Conservation (phyloP, 2,329 filamentous ascomycete genomes). For the Coccinonectria pachysandricola region DNA sequence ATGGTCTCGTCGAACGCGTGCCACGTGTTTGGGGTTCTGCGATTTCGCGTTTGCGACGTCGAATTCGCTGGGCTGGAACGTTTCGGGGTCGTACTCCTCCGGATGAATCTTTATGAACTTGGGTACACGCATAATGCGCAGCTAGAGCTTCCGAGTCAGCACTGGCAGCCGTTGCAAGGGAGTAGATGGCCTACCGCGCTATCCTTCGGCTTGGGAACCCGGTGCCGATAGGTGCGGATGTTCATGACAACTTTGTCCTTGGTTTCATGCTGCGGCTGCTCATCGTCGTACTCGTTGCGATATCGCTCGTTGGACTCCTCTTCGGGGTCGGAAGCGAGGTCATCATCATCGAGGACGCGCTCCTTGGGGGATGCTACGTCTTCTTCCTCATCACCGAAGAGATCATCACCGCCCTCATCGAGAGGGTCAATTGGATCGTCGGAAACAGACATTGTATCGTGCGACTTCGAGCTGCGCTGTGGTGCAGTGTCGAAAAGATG, state of each 20-base stretch:
- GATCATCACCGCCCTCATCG: slow-evolving; percentile 48
- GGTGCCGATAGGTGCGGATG: slow-evolving; percentile 56
- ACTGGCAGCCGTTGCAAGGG: too few species aligned
- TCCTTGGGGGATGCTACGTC: slow-evolving; percentile 49
- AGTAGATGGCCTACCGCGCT: slow-evolving; percentile 52
- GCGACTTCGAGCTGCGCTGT: too few species aligned
- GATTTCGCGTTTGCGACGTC: slow-evolving; percentile 43
- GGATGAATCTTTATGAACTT: slow-evolving; percentile 63
- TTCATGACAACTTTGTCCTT: slow-evolving; percentile 51
- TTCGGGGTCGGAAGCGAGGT: slow-evolving; percentile 41
- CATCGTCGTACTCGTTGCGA: slow-evolving; percentile 35
- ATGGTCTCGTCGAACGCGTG: slow-evolving; percentile 59
- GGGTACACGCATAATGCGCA: slow-evolving; percentile 62
- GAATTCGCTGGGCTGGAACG: slow-evolving; percentile 50
- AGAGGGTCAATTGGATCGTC: slow-evolving; percentile 43
- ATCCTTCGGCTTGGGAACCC: slow-evolving; percentile 59
- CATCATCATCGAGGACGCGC: slow-evolving; percentile 53
- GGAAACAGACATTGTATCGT: slow-evolving; percentile 53
- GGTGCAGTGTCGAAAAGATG: too few species aligned
- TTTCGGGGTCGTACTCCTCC: slow-evolving; percentile 53
- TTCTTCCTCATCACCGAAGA: slow-evolving; percentile 52
- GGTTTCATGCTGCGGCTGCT: slow-evolving; percentile 35
- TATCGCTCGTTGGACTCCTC: slow-evolving; percentile 30
- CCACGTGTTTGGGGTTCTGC: slow-evolving; percentile 50
- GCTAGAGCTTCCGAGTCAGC: too few species aligned